A percentile compares a stretch with the other conserved stretches of the same genome.
Evolutionary conservation across 2,329 filamentous ascomycete genomes (phyloP).

Genomic region (Alternaria alternata): DNA sequence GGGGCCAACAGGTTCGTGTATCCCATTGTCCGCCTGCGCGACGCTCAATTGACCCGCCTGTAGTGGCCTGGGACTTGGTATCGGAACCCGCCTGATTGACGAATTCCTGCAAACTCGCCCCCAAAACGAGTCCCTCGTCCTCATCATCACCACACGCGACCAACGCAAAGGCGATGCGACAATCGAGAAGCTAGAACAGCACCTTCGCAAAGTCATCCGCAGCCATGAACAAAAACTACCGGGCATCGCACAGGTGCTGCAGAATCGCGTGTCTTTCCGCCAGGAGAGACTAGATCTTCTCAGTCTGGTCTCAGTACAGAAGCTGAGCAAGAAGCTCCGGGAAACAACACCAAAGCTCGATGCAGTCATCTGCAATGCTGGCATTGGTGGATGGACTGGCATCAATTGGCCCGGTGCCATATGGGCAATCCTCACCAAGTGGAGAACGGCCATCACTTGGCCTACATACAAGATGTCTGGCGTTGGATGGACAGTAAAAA

Average conservation of each 20-base stretch:
- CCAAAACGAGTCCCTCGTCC: slow-evolving; percentile 72
- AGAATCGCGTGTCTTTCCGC: slow-evolving; percentile 59
- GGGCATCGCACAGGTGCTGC: slow-evolving; percentile 52
- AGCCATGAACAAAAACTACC: slow-evolving; percentile 48
- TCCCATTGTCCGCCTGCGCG: too few relatives aligned
- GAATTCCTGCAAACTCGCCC: slow-evolving; percentile 80
- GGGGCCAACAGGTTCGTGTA: slow-evolving; percentile 79
- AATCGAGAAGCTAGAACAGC: slow-evolving; percentile 67
- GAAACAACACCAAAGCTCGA: slow-evolving; percentile 75
- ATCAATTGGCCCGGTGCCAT: slow-evolving; percentile 72
- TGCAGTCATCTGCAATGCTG: slow-evolving; percentile 83
- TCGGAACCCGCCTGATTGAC: slow-evolving; percentile 85
- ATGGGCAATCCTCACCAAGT: slow-evolving; percentile 66
- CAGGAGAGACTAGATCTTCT: slow-evolving; percentile 67
- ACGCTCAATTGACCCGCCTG: slow-evolving; percentile 37
- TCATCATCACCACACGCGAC: slow-evolving; percentile 86
- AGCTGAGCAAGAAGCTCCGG: slow-evolving; percentile 60
- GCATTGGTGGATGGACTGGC: slow-evolving; percentile 86
- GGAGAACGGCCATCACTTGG: slow-evolving; percentile 75
- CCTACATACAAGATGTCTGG: slow-evolving; percentile 77
- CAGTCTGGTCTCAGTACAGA: slow-evolving; percentile 63
- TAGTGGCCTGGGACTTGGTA: slow-evolving; percentile 87
- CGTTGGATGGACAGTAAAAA: slow-evolving; percentile 62
- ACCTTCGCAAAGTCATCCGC: slow-evolving; percentile 62
- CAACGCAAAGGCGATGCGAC: slow-evolving; percentile 77